These are phyloP conservation scores for Luffa aegyptiaca DNA, from an alignment of 306 rosid genomes.

Conservation along the genomic window DNA sequence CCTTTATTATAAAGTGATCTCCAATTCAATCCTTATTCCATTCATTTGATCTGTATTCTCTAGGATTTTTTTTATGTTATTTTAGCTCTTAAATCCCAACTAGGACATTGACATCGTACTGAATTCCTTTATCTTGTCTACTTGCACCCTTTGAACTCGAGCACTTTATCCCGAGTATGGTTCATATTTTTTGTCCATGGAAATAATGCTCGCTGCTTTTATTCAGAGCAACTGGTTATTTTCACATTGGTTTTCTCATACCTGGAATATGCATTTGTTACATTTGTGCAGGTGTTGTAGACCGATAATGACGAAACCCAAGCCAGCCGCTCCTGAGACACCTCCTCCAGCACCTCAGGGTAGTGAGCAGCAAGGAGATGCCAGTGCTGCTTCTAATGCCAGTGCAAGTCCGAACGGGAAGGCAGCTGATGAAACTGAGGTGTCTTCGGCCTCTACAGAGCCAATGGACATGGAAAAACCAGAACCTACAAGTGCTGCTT, in stretches of 20 bases:
- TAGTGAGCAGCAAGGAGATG: slow-evolving; percentile 31
- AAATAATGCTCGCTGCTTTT: background rate
- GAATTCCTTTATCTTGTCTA: background rate
- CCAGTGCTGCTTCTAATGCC: slow-evolving; percentile 8
- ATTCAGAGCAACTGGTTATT: no score
- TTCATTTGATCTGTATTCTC: background rate
- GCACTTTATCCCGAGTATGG: background rate
- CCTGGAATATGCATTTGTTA: background rate
- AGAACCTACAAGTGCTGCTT: slow-evolving; percentile 41
- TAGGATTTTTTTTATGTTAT: background rate
- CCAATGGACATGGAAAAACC: slow-evolving; percentile 78
- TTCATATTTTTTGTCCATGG: no score
- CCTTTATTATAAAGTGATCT: no score
- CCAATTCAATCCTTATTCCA: background rate
- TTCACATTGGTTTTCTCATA: background rate
- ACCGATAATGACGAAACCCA: slow-evolving; percentile 82
- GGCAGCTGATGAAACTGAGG: slow-evolving; percentile 32
- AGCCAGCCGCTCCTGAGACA: slow-evolving; percentile 54
- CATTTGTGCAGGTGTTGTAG: slow-evolving; percentile 47
- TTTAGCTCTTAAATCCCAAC: background rate
- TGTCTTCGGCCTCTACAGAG: slow-evolving; percentile 38
- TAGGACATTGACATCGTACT: no score
- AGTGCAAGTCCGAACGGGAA: slow-evolving; percentile 15
- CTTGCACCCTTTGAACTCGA: background rate
- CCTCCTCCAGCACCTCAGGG: slow-evolving; percentile 45